These are phyloP conservation scores for Sicyos edulis DNA, from an alignment of 306 rosid genomes.

Conservation along the genomic window DNA sequence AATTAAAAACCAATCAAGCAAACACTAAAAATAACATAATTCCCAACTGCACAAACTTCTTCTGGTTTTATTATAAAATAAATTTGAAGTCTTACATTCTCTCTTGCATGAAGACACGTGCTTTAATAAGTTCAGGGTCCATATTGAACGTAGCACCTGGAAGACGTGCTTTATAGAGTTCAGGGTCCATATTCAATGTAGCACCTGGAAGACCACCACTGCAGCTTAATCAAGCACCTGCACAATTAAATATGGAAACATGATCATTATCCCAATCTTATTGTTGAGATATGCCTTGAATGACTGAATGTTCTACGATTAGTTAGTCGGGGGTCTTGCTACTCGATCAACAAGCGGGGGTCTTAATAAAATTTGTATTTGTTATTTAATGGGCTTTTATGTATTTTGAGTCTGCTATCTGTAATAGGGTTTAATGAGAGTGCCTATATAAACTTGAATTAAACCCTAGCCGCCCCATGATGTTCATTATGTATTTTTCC, in stretches of 20 bases:
- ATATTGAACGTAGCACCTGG: slow-evolving; percentile 33
- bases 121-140: slow-evolving; percentile 59
- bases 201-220: slow-evolving; percentile 39
- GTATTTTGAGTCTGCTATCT: too few relatives aligned
- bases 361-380: too few relatives aligned
- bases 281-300: too few relatives aligned
- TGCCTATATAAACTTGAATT: too few relatives aligned
- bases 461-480: too few relatives aligned
- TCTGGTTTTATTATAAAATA: background rate
- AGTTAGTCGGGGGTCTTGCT: too few relatives aligned
- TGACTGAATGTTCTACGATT: too few relatives aligned
- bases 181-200: slow-evolving; percentile 48
- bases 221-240: slow-evolving; percentile 66
- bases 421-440: too few relatives aligned
- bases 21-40: background rate
- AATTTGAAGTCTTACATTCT: slow-evolving; percentile 55
- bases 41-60: background rate
- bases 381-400: too few relatives aligned
- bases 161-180: slow-evolving; percentile 49
- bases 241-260: slow-evolving; percentile 54
- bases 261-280: slow-evolving; percentile 50
- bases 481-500: too few relatives aligned
- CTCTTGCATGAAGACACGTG: slow-evolving; percentile 46
- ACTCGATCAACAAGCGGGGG: too few relatives aligned
- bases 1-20: background rate